Conservation (phyloP, 495 filamentous ascomycete species). For the Xylaria bambusicola region DNA sequence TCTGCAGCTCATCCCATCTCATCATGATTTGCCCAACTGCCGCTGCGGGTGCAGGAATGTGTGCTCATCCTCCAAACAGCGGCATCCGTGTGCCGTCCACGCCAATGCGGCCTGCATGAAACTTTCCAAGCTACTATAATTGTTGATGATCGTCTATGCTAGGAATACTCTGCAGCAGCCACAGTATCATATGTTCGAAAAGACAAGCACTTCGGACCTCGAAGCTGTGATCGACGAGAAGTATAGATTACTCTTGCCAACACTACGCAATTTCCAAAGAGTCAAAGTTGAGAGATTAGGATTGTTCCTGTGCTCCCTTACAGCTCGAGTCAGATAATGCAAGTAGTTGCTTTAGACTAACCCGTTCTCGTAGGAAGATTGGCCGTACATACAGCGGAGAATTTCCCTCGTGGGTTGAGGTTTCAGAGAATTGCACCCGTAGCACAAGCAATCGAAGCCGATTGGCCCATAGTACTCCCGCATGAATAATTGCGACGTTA, state of each 20-base stretch:
- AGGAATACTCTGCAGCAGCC: conserved; percentile 7
- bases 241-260: neutral
- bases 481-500: conserved; percentile 2
- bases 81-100: conserved; percentile 4
- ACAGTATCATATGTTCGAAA: neutral
- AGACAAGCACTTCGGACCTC: conserved; percentile 7
- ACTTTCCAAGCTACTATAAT: conserved; percentile 7
- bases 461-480: neutral
- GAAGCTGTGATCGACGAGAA: neutral
- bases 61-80: conserved; percentile 11
- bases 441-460: neutral
- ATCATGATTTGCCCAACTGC: conserved; percentile 15
- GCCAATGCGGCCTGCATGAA: conserved; percentile 10
- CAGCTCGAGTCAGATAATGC: neutral
- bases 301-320: neutral
- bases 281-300: neutral
- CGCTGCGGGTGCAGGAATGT: conserved; percentile 14
- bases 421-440: conserved; percentile 5
- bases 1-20: conserved; percentile 1
- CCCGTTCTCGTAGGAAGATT: conserved; percentile 6
- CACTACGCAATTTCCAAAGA: neutral
- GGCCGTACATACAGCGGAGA: conserved; percentile 19
- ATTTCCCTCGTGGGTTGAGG: conserved; percentile 16
- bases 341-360: neutral
- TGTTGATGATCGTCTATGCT: conserved; percentile 7